Evolutionary conservation across 106 monocot genomes (phyloP), one percentile per base, ranked within the genome.

Genomic region (Triglochin maritima): DNA sequence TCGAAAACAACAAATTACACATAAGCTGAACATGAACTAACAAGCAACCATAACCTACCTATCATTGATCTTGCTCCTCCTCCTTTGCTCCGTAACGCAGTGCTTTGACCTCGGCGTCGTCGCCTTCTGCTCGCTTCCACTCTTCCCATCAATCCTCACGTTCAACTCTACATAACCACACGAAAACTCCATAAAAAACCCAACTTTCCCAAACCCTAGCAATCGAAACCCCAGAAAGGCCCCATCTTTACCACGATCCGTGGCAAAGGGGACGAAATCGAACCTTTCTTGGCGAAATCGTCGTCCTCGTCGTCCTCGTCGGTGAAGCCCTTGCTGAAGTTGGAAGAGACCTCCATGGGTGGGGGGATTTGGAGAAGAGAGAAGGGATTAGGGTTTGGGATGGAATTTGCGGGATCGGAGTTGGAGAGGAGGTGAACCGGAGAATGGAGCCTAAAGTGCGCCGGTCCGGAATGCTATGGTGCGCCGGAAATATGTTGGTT

Each of bases 51-150:
- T 29, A 29, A 62, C 44, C 47, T 5, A 51, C 85, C 89, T 85
- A 68, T 89, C 89, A 62, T 89, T 89, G 64, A 89, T 89, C 76
- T 89, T 89, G 74, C 89, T 81, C 66, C 89, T 83, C 17, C 89
- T 69, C 9, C 85, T 78, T 72, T 89, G 89, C 74, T 89, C 89
- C 3, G 86, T 89, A n/a, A 82, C 89, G 5, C 86, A 89, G 65
- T 89, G 89, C 79, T 89, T 89, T 4, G 89, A 83, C 59, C 89
- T 70, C 3, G 86, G 83, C 53, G 83, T 83, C 50, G 65, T 81
- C 17, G 78, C 72, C 68, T 70, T 71, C 68, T 74, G 78, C 59
- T 83, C 73, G 49, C 46, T 64, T n/a, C 16, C 49, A 13, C 11
- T 65, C 59, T 60, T 67, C 50, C 74, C 58, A 10, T 77, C 77